Evolutionary conservation across 2,329 filamentous ascomycete species (phyloP).

Genomic region (Amphichorda felina): DNA sequence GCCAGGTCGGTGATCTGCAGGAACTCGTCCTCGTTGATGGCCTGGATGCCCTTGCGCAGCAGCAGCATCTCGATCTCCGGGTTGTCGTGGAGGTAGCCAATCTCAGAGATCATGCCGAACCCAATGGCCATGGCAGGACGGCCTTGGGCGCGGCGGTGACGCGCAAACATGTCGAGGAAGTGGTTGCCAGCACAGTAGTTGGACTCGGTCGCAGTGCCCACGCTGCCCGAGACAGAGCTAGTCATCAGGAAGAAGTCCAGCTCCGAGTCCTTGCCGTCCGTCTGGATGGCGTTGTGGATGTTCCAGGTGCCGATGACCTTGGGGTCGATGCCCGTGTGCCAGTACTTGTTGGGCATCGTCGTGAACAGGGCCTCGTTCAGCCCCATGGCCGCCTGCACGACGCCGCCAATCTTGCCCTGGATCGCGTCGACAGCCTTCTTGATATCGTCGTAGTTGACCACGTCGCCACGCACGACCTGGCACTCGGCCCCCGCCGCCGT

Average conservation of each 20-base stretch:
- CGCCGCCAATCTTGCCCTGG: slow-evolving; percentile 17
- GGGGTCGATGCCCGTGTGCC: slow-evolving; percentile 9
- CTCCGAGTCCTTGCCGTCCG: slow-evolving; percentile 9
- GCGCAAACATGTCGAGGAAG: slow-evolving; percentile 21
- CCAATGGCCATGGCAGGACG: slow-evolving; percentile 14
- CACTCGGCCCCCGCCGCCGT: slow-evolving; percentile 9
- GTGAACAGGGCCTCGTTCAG: slow-evolving; percentile 12
- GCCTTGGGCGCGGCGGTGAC: slow-evolving; percentile 12
- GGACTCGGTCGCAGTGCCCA: slow-evolving; percentile 16
- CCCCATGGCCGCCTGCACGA: slow-evolving; percentile 21
- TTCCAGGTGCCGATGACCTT: slow-evolving; percentile 13
- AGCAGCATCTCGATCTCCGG: slow-evolving; percentile 21
- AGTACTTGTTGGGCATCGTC: slow-evolving; percentile 6
- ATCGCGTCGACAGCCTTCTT: slow-evolving; percentile 9
- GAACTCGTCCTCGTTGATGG: slow-evolving; percentile 18
- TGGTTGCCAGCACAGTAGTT: slow-evolving; percentile 20
- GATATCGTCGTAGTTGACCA: slow-evolving; percentile 7
- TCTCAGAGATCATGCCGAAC: slow-evolving; percentile 20
- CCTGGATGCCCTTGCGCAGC: slow-evolving; percentile 20
- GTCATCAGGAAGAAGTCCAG: slow-evolving; percentile 19
- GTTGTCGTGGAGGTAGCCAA: slow-evolving; percentile 22
- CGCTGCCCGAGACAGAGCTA: slow-evolving; percentile 11
- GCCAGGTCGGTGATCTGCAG: slow-evolving; percentile 13
- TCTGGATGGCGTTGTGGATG: slow-evolving; percentile 9
- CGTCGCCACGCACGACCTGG: slow-evolving; percentile 11